Percentiles rank a stretch among this genome's conserved stretches.
Conservation (phyloP, 768 basidiomycete species). For the Tubosaeta sp. region DNA sequence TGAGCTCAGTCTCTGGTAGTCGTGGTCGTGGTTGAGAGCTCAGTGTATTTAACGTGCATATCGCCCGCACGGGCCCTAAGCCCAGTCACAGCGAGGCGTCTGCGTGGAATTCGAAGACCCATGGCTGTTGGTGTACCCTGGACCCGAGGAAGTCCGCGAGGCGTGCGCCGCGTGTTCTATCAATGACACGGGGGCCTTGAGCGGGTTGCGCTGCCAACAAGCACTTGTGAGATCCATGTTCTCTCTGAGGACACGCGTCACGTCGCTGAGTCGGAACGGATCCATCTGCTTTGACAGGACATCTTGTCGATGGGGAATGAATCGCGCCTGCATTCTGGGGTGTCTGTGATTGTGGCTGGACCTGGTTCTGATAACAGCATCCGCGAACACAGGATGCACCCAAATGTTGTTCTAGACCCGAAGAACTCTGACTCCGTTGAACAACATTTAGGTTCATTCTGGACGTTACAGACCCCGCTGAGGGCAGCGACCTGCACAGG, state of each 20-base stretch:
- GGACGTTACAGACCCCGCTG: not conserved
- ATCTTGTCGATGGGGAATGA: not conserved
- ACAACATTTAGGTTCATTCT: not conserved
- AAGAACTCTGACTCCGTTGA: not conserved
- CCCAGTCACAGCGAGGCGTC: not conserved
- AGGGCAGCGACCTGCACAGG: too few species aligned
- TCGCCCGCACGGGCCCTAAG: not conserved
- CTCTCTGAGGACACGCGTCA: not conserved
- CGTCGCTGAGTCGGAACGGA: slow-evolving; percentile 7
- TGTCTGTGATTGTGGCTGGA: not conserved
- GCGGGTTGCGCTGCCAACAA: not conserved
- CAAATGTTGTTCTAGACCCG: not conserved
- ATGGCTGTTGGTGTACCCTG: not conserved
- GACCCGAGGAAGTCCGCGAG: not conserved
- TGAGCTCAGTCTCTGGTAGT: not conserved
- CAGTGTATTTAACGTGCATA: not conserved
- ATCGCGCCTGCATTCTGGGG: not conserved
- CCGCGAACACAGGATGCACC: not conserved
- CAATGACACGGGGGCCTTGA: not conserved
- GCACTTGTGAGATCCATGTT: not conserved
- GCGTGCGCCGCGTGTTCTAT: not conserved
- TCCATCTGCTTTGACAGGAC: not conserved
- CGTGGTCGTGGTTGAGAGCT: not conserved
- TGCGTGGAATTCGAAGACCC: too few species aligned
- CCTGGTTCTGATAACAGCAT: not conserved